Percentiles rank a stretch among this genome's conserved stretches.
Conservation (phyloP, 768 basidiomycete species). For the Tulasnella sp. region DNA sequence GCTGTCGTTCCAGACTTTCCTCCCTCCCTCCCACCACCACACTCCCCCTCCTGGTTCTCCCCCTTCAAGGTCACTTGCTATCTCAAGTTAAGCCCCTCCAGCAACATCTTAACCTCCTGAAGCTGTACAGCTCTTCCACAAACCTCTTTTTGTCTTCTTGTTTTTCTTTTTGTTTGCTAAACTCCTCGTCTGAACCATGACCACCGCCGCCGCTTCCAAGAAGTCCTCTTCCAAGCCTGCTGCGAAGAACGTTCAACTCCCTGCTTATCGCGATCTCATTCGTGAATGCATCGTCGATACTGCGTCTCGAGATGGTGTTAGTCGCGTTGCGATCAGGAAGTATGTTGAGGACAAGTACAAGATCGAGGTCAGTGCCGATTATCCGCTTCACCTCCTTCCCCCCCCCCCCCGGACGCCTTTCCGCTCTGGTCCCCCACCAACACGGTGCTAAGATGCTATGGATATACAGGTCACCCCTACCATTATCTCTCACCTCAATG, state of each 20-base stretch:
- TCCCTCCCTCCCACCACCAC: not conserved
- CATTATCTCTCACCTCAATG: conserved; percentile 69
- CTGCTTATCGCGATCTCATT: conserved; percentile 5
- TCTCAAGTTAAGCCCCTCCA: conserved; percentile 1
- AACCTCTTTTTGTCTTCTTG: not conserved
- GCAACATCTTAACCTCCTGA: not conserved
- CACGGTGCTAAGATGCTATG: not conserved
- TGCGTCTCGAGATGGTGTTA: conserved; percentile 53
- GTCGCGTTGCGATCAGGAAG: conserved; percentile 73
- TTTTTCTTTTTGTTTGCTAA: not conserved
- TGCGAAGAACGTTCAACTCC: not conserved
- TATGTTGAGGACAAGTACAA: conserved; percentile 79
- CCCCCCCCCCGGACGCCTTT: not conserved
- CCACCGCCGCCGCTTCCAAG: not conserved
- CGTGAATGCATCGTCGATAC: not conserved
- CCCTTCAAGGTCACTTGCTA: not conserved
- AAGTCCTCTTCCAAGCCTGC: not conserved
- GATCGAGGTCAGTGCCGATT: conserved; percentile 41
- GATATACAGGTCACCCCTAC: conserved; percentile 46
- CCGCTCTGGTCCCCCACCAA: not conserved
- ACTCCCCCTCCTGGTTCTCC: not conserved
- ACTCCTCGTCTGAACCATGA: not conserved
- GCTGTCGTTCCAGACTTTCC: not conserved
- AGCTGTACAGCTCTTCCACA: not conserved
- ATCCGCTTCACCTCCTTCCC: not conserved